Evolutionary conservation across 441 rosid species (phyloP).

Genomic region (Pelargonium fulgidum): DNA sequence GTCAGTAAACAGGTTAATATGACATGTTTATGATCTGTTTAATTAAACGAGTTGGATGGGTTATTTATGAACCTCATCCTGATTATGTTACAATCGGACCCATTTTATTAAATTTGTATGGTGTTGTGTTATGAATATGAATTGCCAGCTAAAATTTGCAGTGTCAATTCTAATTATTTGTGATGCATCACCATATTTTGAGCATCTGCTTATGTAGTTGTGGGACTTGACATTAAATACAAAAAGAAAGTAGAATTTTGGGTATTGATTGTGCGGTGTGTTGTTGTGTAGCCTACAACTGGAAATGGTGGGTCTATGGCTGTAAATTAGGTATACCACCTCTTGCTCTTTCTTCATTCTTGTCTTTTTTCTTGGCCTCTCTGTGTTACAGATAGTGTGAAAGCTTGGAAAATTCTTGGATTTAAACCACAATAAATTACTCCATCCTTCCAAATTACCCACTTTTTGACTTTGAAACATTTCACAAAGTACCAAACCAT

Average conservation of each 20-base stretch:
- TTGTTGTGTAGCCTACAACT: no score
- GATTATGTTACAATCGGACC: no score
- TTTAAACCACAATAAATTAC: not conserved
- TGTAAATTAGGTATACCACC: not conserved
- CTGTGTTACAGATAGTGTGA: not conserved
- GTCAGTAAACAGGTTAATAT: no score
- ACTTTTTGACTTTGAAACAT: not conserved
- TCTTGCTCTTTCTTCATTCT: not conserved
- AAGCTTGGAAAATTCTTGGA: not conserved
- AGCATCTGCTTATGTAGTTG: not conserved
- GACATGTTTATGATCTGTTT: no score
- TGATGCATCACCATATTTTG: not conserved
- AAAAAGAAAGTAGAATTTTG: not conserved
- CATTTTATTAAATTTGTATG: no score
- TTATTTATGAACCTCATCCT: no score
- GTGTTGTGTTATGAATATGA: no score
- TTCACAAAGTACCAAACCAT: not conserved
- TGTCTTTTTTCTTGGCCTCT: not conserved
- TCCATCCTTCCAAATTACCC: not conserved
- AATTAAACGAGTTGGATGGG: no score
- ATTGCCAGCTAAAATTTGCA: not conserved
- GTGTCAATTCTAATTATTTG: not conserved
- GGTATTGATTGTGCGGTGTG: no score
- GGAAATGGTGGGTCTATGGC: no score
- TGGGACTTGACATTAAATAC: not conserved